These are phyloP conservation scores for Musa schizocarpa DNA, from an alignment of 176 grass and related monocot species.

Conservation along the genomic window DNA sequence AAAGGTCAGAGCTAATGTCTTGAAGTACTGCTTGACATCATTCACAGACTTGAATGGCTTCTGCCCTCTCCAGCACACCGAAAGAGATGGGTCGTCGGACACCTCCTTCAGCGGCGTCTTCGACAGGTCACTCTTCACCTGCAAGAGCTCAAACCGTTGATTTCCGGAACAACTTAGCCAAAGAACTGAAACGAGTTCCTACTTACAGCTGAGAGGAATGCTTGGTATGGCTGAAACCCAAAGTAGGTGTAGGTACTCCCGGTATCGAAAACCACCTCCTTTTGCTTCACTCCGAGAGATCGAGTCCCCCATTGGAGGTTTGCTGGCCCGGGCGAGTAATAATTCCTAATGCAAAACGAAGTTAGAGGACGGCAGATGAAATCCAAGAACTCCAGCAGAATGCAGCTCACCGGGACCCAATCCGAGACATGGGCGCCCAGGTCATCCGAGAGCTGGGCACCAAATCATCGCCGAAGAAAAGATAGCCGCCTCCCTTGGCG, in stretches of 20 bases:
- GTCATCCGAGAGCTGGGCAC: constrained; percentile 54
- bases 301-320: constrained; percentile 44
- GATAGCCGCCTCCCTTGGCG: constrained; percentile 56
- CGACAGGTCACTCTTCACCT: constrained; percentile 55
- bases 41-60: constrained; percentile 73
- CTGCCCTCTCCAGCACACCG: constrained; percentile 80
- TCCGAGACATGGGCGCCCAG: constrained; percentile 57
- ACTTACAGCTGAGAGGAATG: constrained; percentile 67
- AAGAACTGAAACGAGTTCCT: constrained; percentile 1
- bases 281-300: constrained; percentile 43
- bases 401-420: constrained; percentile 25
- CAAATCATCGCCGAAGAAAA: constrained; percentile 89
- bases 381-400: neutral
- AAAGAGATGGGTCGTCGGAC: constrained; percentile 31
- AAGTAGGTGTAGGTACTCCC: constrained; percentile 95
- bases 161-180: neutral
- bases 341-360: constrained; percentile 39
- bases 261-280: constrained; percentile 80
- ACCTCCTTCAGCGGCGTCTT: constrained; percentile 48
- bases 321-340: constrained; percentile 82
- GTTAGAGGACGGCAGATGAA: too few species aligned
- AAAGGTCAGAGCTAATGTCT: constrained; percentile 56
- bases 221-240: constrained; percentile 53
- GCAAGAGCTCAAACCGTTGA: neutral
- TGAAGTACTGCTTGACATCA: constrained; percentile 84